Conservation (phyloP, 169 alveolate species). For the Condylostoma magnum region DNA sequence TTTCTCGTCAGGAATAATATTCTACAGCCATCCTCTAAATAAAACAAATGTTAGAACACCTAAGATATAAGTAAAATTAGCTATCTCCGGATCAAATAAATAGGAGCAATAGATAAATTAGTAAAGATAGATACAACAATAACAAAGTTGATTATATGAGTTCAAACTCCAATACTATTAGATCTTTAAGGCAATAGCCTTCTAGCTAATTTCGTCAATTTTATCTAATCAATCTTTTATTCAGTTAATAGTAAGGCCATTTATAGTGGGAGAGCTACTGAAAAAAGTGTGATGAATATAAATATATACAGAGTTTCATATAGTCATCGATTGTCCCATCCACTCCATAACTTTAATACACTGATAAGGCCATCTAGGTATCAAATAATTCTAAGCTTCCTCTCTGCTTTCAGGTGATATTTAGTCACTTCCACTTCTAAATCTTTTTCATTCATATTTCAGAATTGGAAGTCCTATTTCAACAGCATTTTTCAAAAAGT, state of each 20-base stretch:
- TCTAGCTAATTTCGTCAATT: constrained; percentile 11
- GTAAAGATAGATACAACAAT: constrained; percentile 14
- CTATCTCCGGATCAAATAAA: background rate
- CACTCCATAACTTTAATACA: constrained; percentile 23
- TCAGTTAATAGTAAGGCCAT: background rate
- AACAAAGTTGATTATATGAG: constrained; percentile 1
- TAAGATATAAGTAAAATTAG: background rate
- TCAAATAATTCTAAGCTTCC: no score
- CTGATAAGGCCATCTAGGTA: constrained; percentile 8
- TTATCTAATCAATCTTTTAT: constrained; percentile 11
- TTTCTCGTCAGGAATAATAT: background rate
- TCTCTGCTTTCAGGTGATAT: no score
- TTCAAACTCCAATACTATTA: constrained; percentile 15
- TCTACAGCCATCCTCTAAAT: background rate
- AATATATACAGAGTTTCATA: constrained; percentile 2
- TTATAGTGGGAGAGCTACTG: constrained; percentile 32
- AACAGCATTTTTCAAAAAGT: constrained; percentile 6
- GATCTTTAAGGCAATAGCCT: constrained; percentile 26
- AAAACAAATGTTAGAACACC: background rate
- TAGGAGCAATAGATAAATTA: no score
- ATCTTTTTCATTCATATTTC: background rate
- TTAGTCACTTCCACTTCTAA: no score
- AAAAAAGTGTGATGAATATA: constrained; percentile 27
- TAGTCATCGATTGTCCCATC: constrained; percentile 33
- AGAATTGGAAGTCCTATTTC: constrained; percentile 17